These are phyloP conservation scores for Cercospora brassicicola DNA, from an alignment of 2,329 filamentous ascomycete species.

Conservation along the genomic window DNA sequence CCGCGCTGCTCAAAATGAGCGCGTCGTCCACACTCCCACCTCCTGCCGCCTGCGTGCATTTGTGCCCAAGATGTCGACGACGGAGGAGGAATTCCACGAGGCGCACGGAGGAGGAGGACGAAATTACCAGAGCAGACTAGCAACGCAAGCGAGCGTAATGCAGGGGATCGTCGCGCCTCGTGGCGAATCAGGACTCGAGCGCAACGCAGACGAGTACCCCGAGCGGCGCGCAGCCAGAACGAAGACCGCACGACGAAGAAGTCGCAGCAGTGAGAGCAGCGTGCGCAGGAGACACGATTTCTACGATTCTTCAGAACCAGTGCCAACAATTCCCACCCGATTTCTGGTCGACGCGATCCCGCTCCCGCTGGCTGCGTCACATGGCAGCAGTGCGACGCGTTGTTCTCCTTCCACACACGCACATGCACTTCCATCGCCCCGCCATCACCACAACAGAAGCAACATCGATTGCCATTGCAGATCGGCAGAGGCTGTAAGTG, in stretches of 20 bases:
- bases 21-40: neutral
- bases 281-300: neutral
- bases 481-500: neutral
- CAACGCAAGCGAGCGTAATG: neutral
- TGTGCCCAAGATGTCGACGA: neutral
- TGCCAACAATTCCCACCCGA: neutral
- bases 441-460: neutral
- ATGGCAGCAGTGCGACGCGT: neutral
- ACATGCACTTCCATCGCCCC: neutral
- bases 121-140: neutral
- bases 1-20: neutral
- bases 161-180: neutral
- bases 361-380: neutral
- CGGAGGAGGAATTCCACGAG: neutral
- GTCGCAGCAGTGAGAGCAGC: slow-evolving; percentile 3
- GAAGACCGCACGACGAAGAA: neutral
- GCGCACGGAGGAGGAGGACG: neutral
- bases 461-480: neutral
- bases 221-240: slow-evolving; percentile 3
- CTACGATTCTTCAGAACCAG: neutral
- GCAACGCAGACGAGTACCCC: neutral
- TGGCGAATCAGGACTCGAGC: neutral
- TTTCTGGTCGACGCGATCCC: neutral
- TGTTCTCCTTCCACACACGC: neutral
- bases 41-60: neutral